These are phyloP conservation scores for Royoungia palumana DNA, from an alignment of 768 basidiomycete species.

Conservation along the genomic window DNA sequence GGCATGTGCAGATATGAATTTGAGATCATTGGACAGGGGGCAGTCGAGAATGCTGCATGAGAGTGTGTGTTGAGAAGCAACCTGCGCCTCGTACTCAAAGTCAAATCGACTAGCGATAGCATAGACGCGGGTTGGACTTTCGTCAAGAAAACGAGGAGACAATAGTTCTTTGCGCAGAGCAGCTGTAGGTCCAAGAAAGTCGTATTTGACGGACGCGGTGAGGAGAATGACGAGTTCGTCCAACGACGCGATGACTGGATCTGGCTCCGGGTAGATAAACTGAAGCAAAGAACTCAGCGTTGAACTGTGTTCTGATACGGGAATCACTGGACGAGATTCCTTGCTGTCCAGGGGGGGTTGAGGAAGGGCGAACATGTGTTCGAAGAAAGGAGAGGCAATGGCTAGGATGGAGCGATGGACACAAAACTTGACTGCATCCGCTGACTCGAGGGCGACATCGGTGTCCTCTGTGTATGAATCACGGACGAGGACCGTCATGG, in stretches of 20 bases:
- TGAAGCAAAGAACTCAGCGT: slow-evolving; percentile 51
- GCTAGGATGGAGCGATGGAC: slow-evolving; percentile 62
- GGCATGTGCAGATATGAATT: slow-evolving; percentile 62
- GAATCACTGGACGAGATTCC: slow-evolving; percentile 43
- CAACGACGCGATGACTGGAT: slow-evolving; percentile 49
- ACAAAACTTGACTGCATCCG: slow-evolving; percentile 46
- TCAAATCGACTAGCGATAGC: slow-evolving; percentile 67
- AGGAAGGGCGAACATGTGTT: slow-evolving; percentile 64
- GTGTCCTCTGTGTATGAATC: slow-evolving; percentile 47
- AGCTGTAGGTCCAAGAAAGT: slow-evolving; percentile 45
- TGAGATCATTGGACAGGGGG: slow-evolving; percentile 60
- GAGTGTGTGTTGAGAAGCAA: slow-evolving; percentile 61
- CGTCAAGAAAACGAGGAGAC: slow-evolving; percentile 44
- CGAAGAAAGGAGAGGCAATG: slow-evolving; percentile 65
- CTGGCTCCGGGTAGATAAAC: slow-evolving; percentile 59
- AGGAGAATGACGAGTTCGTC: slow-evolving; percentile 53
- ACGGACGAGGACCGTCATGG: slow-evolving; percentile 30
- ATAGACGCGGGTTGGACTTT: slow-evolving; percentile 59
- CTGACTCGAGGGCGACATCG: slow-evolving; percentile 51
- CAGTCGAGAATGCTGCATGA: slow-evolving; percentile 49
- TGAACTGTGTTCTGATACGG: slow-evolving; percentile 49
- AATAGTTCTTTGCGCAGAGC: slow-evolving; percentile 52
- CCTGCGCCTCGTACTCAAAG: slow-evolving; percentile 57
- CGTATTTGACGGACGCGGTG: slow-evolving; percentile 60
- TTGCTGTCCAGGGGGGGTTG: slow-evolving; percentile 37